These are phyloP conservation scores for Epipyxis sp. DNA, from an alignment of 108 stramenopile genomes.

Conservation along the genomic window DNA sequence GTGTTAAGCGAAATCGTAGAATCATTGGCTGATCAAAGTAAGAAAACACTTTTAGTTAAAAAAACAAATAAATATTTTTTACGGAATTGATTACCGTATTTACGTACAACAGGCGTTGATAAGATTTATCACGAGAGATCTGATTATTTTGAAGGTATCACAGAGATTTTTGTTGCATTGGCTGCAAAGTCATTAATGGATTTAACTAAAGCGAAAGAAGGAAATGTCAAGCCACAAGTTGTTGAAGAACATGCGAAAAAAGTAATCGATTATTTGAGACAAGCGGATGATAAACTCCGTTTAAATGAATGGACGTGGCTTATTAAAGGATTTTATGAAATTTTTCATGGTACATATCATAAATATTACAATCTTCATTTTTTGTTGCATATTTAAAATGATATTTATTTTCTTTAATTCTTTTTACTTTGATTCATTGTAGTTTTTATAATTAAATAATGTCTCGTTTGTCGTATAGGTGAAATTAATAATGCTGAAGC, in stretches of 20 bases:
- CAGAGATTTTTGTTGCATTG: neutral
- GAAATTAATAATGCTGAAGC: neutral
- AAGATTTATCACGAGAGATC: too few relatives aligned
- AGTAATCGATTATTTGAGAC: neutral
- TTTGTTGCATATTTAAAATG: too few relatives aligned
- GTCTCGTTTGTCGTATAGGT: slow-evolving; percentile 15
- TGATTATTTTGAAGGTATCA: neutral
- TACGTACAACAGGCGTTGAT: too few relatives aligned
- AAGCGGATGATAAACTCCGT: slow-evolving; percentile 2
- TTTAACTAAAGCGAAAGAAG: neutral
- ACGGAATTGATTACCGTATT: too few relatives aligned
- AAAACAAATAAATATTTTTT: too few relatives aligned
- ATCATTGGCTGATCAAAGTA: neutral
- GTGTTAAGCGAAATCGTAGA: neutral
- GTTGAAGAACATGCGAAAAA: neutral
- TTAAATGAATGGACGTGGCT: neutral
- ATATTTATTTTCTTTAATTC: too few relatives aligned
- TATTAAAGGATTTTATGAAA: slow-evolving; percentile 19
- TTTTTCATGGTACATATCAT: slow-evolving; percentile 14
- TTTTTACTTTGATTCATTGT: too few relatives aligned
- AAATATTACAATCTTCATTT: too few relatives aligned
- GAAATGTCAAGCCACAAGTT: neutral
- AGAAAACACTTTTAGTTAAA: too few relatives aligned
- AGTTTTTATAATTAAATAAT: too few relatives aligned
- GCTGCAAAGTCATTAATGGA: neutral